phyloP scores from a whole-genome alignment of 164 flowering plant genomes.

The Cinnamomum micranthum region DNA sequence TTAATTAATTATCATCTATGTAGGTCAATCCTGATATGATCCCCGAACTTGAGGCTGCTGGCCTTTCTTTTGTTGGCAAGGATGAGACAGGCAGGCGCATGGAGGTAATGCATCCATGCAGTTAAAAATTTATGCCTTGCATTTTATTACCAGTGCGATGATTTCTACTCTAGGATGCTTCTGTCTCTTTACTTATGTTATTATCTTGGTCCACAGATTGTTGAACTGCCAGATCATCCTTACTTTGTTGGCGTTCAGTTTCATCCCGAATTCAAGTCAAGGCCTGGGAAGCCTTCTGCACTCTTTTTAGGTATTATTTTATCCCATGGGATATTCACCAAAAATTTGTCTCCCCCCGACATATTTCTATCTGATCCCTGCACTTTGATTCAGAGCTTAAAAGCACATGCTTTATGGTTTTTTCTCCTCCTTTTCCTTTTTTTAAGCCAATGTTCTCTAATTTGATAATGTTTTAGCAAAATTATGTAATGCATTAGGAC shows the following conservation, averaged over 20 bases:
- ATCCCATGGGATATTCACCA: background rate
- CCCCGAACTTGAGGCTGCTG: conserved; percentile 62
- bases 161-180: background rate
- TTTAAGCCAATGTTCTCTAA: background rate
- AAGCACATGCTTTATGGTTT: too few relatives aligned
- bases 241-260: conserved; percentile 85
- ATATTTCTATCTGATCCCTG: background rate
- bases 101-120: conserved; percentile 52
- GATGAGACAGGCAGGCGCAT: conserved; percentile 80
- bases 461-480: background rate
- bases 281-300: conserved; percentile 88
- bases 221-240: conserved; percentile 77
- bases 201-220: conserved; percentile 43
- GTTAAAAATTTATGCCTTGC: background rate
- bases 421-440: too few relatives aligned
- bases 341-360: background rate
- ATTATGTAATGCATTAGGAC: background rate
- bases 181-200: background rate
- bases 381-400: background rate
- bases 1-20: conserved; percentile 6
- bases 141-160: background rate
- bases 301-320: conserved; percentile 68
- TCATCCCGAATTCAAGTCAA: conserved; percentile 92
- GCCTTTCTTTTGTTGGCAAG: conserved; percentile 76
- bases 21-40: conserved; percentile 88